phyloP scores from a whole-genome alignment of 2,329 filamentous ascomycete genomes.

The Achaetomium macrosporum region DNA sequence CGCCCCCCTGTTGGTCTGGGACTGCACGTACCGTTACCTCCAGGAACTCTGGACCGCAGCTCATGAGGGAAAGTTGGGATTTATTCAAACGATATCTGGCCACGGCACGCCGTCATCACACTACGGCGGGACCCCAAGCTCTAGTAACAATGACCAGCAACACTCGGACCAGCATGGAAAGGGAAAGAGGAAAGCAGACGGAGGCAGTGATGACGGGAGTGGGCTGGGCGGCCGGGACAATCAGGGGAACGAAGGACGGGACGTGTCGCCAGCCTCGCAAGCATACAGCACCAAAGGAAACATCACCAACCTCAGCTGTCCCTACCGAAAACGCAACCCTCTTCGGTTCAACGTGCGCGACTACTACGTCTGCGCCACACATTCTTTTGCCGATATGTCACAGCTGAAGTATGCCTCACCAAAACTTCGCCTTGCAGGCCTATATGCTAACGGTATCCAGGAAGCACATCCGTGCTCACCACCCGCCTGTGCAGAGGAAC shows the following conservation, averaged over 20 bases:
- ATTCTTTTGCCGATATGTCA: conserved; percentile 26
- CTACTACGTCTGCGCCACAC: conserved; percentile 25
- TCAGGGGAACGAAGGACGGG: conserved; percentile 15
- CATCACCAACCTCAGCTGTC: conserved; percentile 24
- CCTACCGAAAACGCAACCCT: conserved; percentile 25
- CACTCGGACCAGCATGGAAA: conserved; percentile 11
- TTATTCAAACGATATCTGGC: conserved; percentile 11
- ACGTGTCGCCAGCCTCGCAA: conserved; percentile 14
- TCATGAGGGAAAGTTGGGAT: conserved; percentile 15
- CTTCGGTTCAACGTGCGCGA: conserved; percentile 25
- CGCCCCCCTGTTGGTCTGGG: conserved; percentile 22
- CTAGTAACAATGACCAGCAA: conserved; percentile 11
- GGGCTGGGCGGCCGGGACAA: conserved; percentile 16
- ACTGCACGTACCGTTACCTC: conserved; percentile 23
- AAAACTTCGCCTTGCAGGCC: background rate
- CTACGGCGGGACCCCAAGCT: conserved; percentile 12
- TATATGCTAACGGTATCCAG: conserved; percentile 9
- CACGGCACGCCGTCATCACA: conserved; percentile 16
- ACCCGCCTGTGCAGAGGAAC: conserved; percentile 23
- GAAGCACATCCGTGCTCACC: conserved; percentile 26
- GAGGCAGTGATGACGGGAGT: conserved; percentile 20
- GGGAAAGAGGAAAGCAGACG: conserved; percentile 24
- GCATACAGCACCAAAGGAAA: conserved; percentile 14
- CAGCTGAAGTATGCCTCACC: conserved; percentile 20
- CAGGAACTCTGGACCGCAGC: conserved; percentile 21